Evolutionary conservation across 441 rosid species (phyloP).

Genomic region (Metrosideros polymorpha): DNA sequence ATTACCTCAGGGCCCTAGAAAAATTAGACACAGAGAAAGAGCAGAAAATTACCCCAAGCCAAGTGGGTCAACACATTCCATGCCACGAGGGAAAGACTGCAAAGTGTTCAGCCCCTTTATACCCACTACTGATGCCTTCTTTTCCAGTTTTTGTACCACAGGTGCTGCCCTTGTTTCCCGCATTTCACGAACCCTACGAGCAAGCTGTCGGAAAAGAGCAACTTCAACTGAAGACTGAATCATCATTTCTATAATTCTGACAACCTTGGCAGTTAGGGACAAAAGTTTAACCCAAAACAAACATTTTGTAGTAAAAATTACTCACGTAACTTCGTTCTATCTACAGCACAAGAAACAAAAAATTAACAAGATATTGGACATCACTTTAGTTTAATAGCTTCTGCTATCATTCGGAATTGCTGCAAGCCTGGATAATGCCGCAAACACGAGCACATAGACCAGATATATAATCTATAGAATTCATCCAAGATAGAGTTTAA

Average conservation of each 20-base stretch:
- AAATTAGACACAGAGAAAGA: not conserved
- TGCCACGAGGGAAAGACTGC: constrained; percentile 88
- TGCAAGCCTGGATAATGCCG: not conserved
- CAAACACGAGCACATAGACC: not conserved
- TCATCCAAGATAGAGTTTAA: not conserved
- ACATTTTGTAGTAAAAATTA: not conserved
- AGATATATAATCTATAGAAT: not conserved
- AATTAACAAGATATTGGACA: not conserved
- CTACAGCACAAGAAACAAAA: not conserved
- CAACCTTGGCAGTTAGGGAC: not conserved
- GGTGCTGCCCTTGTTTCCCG: constrained; percentile 85
- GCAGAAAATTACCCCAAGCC: constrained; percentile 70
- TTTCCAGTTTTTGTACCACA: constrained; percentile 63
- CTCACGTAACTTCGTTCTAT: not conserved
- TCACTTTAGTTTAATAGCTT: not conserved
- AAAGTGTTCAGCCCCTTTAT: constrained; percentile 45
- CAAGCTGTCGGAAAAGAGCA: constrained; percentile 42
- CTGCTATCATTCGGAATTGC: not conserved
- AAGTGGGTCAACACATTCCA: constrained; percentile 94
- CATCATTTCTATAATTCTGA: not conserved
- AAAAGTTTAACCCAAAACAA: not conserved
- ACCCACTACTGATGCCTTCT: constrained; percentile 38
- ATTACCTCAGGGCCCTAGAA: not conserved
- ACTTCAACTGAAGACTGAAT: not conserved
- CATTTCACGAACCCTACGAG: constrained; percentile 94